Conservation (phyloP, 2,329 filamentous ascomycete species). For the Niveomyces coronatus region DNA sequence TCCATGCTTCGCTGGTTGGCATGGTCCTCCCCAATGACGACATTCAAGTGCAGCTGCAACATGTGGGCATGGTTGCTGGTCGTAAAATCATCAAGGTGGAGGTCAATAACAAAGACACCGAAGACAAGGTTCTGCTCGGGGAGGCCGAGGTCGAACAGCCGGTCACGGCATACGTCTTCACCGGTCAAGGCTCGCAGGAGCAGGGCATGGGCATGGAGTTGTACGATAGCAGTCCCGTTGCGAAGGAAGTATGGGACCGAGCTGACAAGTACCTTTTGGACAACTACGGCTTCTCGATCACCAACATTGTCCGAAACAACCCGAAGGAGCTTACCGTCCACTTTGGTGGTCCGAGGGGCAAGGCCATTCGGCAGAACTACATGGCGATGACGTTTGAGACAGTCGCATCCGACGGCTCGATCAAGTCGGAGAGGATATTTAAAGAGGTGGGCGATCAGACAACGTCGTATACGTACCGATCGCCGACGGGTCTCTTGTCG, state of each 20-base stretch:
- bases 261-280: slow-evolving; percentile 97
- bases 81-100: slow-evolving; percentile 99
- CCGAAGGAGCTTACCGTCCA: slow-evolving; percentile 97
- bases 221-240: slow-evolving; percentile 85
- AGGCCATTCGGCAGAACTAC: slow-evolving; percentile 97
- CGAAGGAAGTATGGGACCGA: slow-evolving; percentile 94
- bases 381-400: slow-evolving; percentile 99
- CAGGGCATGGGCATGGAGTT: slow-evolving; percentile 99
- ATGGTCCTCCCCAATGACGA: slow-evolving; percentile 98
- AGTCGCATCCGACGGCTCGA: slow-evolving; percentile 79
- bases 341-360: slow-evolving; percentile 93
- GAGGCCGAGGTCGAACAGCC: slow-evolving; percentile 98
- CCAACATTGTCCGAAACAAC: slow-evolving; percentile 99
- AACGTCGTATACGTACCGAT: slow-evolving; percentile 93
- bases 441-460: slow-evolving; percentile 93
- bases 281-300: slow-evolving; percentile 97
- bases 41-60: slow-evolving; percentile 88
- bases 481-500: slow-evolving; percentile 85
- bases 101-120: slow-evolving; percentile 87
- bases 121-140: slow-evolving; percentile 90
- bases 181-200: slow-evolving; percentile 95
- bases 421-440: slow-evolving; percentile 99
- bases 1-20: slow-evolving; percentile 92
- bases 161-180: slow-evolving; percentile 94
- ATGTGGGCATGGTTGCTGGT: slow-evolving; percentile 93